Evolutionary conservation across 169 alveolate species (phyloP), one percentile per base, ranked within the genome.

Genomic region (Miamiensis avidus): DNA sequence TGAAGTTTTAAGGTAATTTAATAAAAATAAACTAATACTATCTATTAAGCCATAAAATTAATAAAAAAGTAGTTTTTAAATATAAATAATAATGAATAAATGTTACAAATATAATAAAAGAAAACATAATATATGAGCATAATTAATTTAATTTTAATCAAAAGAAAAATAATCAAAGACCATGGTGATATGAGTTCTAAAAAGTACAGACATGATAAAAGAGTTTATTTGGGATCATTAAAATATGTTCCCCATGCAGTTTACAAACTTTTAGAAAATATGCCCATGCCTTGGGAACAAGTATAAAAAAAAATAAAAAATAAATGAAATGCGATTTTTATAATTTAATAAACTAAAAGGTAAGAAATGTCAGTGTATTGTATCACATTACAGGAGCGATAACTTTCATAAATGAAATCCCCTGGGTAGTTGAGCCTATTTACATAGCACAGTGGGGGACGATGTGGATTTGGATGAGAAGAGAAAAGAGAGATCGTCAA

Each of bases 311-410:
- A 31, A 76, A 30, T 11, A 29, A 4, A 29, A 31, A 76, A 76
- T 29, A 0, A 31, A 0, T 31, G 20, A 76, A 29, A n/a, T 4
- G n/a, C n/a, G n/a, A n/a, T 49, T 49, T 73, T 73, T n/a, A 0
- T 1, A 32, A n/a, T 1, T 31, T 1, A 25, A 34, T 31, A 6
- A 31, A 33, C 15, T 77, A 26, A 32, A 27, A 77, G 82, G 74
- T 98, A 78, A 92, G 99, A 74, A 95, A 99, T 75, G 99, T 99
- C 72, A 94, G 94, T 75, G 99, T 98, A 0, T 95, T 99, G 33
- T 99, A 99, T 93, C 99, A 99, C 92, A 97, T 97, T 72, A 98
- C 99, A 26, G 99, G 99, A n/a, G 99, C 99, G 49, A 98, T 99
- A 64, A 99, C 99, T 25, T 99, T 99, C 91, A 99, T 99, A 32